Conservation (phyloP, 106 monocot species). For the Vanilla planifolia region DNA sequence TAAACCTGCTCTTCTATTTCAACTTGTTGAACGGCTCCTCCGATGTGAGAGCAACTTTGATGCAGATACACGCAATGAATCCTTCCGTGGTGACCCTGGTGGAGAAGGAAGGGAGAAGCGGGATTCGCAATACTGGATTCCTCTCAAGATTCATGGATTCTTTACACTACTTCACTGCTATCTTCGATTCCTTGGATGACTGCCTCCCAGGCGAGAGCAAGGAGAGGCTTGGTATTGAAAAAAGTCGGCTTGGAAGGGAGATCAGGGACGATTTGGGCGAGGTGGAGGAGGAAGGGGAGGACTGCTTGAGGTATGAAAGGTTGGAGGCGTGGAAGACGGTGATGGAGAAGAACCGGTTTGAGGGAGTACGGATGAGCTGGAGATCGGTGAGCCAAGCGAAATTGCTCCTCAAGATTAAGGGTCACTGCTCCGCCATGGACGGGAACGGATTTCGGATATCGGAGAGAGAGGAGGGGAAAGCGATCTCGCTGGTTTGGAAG, state of each 20-base stretch:
- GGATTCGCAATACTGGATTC: conserved; percentile 10
- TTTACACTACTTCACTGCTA: conserved; percentile 37
- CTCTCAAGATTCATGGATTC: conserved; percentile 27
- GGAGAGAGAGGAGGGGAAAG: conserved; percentile 32
- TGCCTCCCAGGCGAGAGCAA: conserved; percentile 42
- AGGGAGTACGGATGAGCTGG: conserved; percentile 33
- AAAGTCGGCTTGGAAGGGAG: conserved; percentile 42
- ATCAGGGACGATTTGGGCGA: conserved; percentile 15
- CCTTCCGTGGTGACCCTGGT: conserved; percentile 41
- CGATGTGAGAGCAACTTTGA: conserved; percentile 21
- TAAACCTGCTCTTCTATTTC: conserved; percentile 42
- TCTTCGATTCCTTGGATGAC: conserved; percentile 47
- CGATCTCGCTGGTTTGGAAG: conserved; percentile 36
- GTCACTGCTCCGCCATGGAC: conserved; percentile 19
- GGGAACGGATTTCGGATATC: conserved; percentile 21
- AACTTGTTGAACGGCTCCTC: conserved; percentile 20
- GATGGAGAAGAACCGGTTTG: conserved; percentile 30
- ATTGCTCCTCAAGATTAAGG: conserved; percentile 53
- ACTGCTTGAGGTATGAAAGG: conserved; percentile 4
- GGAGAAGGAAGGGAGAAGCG: conserved; percentile 36
- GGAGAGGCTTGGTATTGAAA: conserved; percentile 51
- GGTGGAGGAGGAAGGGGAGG: not conserved
- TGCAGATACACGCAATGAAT: conserved; percentile 17
- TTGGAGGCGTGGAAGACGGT: conserved; percentile 32
- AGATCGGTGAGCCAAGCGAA: conserved; percentile 60